Percentiles rank a stretch among this genome's conserved stretches.
phyloP scores from a whole-genome alignment of 75 land plant species.

The Selaginella moellendorffii region DNA sequence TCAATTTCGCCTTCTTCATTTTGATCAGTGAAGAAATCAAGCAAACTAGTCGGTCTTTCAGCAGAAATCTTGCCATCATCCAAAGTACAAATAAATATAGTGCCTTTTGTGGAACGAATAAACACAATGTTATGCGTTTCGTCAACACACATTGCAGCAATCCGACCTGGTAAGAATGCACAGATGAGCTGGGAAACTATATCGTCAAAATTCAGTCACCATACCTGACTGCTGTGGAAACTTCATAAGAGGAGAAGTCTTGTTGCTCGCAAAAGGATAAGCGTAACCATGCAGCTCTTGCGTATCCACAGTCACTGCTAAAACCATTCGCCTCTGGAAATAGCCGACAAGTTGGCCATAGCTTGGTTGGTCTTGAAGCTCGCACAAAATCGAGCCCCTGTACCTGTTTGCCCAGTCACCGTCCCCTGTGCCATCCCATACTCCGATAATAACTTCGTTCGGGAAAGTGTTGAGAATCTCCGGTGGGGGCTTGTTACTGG shows the following conservation, averaged over 20 bases:
- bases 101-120: not conserved
- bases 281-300: constrained; percentile 7
- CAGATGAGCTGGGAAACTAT: too few relatives aligned
- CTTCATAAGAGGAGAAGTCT: constrained; percentile 8
- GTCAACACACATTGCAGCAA: constrained; percentile 4
- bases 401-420: not conserved
- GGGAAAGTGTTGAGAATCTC: not conserved
- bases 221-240: not conserved
- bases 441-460: not conserved
- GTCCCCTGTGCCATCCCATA: not conserved
- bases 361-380: not conserved
- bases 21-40: not conserved
- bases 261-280: constrained; percentile 5
- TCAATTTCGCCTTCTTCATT: not conserved
- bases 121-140: constrained; percentile 9
- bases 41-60: not conserved
- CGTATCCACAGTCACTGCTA: constrained; percentile 5
- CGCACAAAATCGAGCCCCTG: constrained; percentile 5
- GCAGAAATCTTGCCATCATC: not conserved
- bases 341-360: constrained; percentile 1
- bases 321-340: constrained; percentile 7
- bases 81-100: not conserved
- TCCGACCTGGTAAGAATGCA: not conserved
- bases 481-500: constrained; percentile 9
- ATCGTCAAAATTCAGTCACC: too few relatives aligned